Evolutionary conservation across 768 basidiomycete species (phyloP).

Genomic region (Lentinus brumalis): DNA sequence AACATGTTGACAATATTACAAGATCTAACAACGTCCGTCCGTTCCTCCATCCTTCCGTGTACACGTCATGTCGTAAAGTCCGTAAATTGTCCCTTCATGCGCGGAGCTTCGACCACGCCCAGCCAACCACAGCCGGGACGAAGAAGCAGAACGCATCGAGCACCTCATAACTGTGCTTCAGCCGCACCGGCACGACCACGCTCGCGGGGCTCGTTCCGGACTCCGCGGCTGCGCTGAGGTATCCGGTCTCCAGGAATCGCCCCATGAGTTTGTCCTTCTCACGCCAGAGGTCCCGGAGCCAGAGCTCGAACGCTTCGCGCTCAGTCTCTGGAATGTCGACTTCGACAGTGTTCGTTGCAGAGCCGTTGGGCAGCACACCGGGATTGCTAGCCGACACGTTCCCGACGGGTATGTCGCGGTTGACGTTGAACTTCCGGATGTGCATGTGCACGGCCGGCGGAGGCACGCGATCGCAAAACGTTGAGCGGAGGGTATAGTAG

Average conservation of each 20-base stretch:
- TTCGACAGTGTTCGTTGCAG: slow-evolving; percentile 19
- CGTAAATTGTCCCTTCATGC: neutral
- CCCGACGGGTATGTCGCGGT: slow-evolving; percentile 68
- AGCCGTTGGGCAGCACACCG: slow-evolving; percentile 29
- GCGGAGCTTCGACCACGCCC: slow-evolving; percentile 26
- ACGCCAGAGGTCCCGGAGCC: slow-evolving; percentile 81
- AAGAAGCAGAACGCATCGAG: slow-evolving; percentile 74
- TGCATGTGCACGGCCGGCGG: slow-evolving; percentile 90
- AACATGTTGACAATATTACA: neutral
- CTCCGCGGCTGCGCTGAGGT: slow-evolving; percentile 39
- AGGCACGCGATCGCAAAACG: slow-evolving; percentile 78
- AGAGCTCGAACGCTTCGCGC: slow-evolving; percentile 65
- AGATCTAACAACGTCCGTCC: slow-evolving; percentile 2
- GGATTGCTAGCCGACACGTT: slow-evolving; percentile 46
- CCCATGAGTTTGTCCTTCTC: slow-evolving; percentile 83
- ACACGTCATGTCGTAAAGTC: slow-evolving; percentile 1
- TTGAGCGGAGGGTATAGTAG: slow-evolving; percentile 87
- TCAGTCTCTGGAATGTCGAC: slow-evolving; percentile 35
- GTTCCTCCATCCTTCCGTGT: neutral
- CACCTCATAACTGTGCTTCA: slow-evolving; percentile 57
- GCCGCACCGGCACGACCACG: slow-evolving; percentile 60
- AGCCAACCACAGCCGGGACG: slow-evolving; percentile 43
- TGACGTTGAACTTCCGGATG: slow-evolving; percentile 75
- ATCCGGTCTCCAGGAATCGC: slow-evolving; percentile 57
- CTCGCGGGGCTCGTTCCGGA: slow-evolving; percentile 6